Evolutionary conservation across 2,329 filamentous ascomycete species (phyloP).

Genomic region (Hymenoscyphus repandus): DNA sequence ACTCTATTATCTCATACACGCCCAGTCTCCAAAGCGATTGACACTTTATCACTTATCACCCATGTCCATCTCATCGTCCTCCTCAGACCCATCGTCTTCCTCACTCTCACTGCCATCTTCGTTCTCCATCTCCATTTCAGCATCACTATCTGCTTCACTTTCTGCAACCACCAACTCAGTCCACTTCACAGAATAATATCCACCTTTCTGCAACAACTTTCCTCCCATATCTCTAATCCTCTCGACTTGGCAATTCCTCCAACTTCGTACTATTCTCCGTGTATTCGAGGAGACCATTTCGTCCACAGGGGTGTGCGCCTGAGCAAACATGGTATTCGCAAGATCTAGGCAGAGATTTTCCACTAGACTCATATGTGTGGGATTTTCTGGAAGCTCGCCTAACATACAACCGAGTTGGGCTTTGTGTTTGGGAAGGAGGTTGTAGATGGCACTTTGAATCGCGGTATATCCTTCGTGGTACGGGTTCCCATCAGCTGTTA

Average conservation of each 20-base stretch:
- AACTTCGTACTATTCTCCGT: neutral
- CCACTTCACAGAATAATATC: too few relatives aligned
- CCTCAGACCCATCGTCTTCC: too few relatives aligned
- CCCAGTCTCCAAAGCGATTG: too few relatives aligned
- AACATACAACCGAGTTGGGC: neutral
- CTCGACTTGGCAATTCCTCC: neutral
- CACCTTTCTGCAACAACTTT: too few relatives aligned
- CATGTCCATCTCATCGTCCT: too few relatives aligned
- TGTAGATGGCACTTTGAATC: neutral
- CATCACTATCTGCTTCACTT: too few relatives aligned
- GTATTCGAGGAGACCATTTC: neutral
- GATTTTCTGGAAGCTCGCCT: neutral
- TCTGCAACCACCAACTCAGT: too few relatives aligned
- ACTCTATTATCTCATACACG: too few relatives aligned
- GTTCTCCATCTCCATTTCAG: too few relatives aligned
- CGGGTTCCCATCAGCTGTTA: neutral
- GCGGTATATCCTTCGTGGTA: neutral
- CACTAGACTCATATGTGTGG: neutral
- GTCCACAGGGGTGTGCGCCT: neutral
- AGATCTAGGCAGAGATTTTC: neutral
- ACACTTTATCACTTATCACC: too few relatives aligned
- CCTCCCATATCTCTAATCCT: neutral
- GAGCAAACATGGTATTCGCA: neutral
- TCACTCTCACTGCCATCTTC: too few relatives aligned
- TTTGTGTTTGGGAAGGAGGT: neutral